A percentile compares a stretch with the other conserved stretches of the same genome.
phyloP scores from a whole-genome alignment of 768 basidiomycete species.

The Amanita rubescens region DNA sequence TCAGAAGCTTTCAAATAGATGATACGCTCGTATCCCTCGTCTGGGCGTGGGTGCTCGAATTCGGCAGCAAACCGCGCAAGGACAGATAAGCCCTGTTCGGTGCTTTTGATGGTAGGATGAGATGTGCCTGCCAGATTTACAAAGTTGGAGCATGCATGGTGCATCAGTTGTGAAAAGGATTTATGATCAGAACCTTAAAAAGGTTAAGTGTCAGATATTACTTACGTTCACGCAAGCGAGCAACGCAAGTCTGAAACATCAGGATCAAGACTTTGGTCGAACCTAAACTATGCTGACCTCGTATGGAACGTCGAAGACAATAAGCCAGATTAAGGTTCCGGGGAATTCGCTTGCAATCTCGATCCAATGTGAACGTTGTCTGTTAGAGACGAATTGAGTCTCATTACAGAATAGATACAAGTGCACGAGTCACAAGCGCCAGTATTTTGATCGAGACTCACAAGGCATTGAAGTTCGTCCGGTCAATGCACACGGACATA shows the following conservation, averaged over 20 bases:
- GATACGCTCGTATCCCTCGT: constrained; percentile 65
- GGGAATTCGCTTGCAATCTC: constrained; percentile 62
- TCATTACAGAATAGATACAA: not conserved
- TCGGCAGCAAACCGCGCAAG: constrained; percentile 59
- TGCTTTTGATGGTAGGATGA: constrained; percentile 70
- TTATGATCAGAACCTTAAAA: not conserved
- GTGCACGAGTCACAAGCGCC: not conserved
- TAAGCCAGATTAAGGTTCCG: constrained; percentile 57
- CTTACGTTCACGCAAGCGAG: constrained; percentile 54
- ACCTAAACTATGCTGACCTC: constrained; percentile 38
- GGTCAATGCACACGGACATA: constrained; percentile 72
- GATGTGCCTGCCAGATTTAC: constrained; percentile 40
- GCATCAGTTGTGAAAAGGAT: not conserved
- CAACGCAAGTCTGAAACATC: constrained; percentile 46
- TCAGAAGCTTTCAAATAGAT: constrained; percentile 36
- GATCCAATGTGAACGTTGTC: constrained; percentile 71
- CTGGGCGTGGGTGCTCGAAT: constrained; percentile 44
- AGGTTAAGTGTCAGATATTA: constrained; percentile 12
- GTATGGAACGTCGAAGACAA: constrained; percentile 74
- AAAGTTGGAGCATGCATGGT: not conserved
- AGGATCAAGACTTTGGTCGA: not conserved
- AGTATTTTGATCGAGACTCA: constrained; percentile 30
- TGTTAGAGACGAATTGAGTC: constrained; percentile 18
- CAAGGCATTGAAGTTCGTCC: constrained; percentile 67
- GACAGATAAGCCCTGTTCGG: constrained; percentile 50